Conservation (phyloP, 768 basidiomycete species). For the Epithele typhae region DNA sequence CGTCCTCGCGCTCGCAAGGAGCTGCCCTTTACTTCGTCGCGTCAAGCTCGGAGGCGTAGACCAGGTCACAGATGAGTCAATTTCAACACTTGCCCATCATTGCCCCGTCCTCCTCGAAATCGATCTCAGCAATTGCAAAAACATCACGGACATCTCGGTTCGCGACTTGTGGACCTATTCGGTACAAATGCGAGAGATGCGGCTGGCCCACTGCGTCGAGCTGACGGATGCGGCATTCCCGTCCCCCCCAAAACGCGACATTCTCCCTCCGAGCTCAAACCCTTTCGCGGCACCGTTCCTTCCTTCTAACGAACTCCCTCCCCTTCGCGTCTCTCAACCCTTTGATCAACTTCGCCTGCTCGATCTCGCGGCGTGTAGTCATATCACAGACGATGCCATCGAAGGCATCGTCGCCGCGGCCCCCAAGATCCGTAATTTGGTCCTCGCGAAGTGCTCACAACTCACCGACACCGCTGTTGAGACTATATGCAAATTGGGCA, state of each 20-base stretch:
- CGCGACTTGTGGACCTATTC: constrained; percentile 83
- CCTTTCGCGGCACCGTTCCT: constrained; percentile 32
- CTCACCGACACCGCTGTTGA: constrained; percentile 82
- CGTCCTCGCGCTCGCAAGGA: constrained; percentile 67
- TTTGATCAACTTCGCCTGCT: constrained; percentile 90
- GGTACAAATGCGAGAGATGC: constrained; percentile 85
- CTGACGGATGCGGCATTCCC: constrained; percentile 89
- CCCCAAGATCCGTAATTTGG: constrained; percentile 47
- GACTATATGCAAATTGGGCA: constrained; percentile 83
- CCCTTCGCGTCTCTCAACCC: constrained; percentile 56
- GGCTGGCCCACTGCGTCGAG: constrained; percentile 71
- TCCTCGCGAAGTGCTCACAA: constrained; percentile 59
- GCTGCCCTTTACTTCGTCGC: constrained; percentile 76
- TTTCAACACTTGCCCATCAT: constrained; percentile 69
- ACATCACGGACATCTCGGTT: constrained; percentile 71
- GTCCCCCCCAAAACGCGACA: constrained; percentile 45
- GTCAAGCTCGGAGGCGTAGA: constrained; percentile 85
- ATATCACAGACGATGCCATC: constrained; percentile 73
- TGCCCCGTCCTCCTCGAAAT: constrained; percentile 91
- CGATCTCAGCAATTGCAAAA: constrained; percentile 82
- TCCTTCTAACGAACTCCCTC: constrained; percentile 45
- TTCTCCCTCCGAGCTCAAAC: constrained; percentile 35
- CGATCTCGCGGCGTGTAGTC: constrained; percentile 81
- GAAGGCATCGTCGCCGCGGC: constrained; percentile 60
- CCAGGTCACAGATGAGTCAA: constrained; percentile 67